A percentile compares a stretch with the other conserved stretches of the same genome.
Conservation (phyloP, 768 basidiomycete species). For the Leccinum boreale region DNA sequence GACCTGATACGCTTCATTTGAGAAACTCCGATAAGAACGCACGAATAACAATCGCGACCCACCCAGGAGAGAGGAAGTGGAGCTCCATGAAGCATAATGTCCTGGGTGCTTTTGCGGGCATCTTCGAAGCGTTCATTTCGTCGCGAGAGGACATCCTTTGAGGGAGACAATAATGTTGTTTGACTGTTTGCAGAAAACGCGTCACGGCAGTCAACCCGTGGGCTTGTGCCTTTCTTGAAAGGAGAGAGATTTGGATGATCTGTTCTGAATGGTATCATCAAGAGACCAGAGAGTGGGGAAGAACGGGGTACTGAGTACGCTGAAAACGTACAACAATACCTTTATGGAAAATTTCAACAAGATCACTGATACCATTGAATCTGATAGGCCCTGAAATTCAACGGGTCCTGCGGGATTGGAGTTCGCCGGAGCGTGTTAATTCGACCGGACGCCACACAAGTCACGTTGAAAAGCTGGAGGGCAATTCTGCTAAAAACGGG, state of each 20-base stretch:
- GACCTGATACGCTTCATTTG: constrained; percentile 10
- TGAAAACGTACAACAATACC: not conserved
- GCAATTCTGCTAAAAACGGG: constrained; percentile 2
- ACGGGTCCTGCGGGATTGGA: not conserved
- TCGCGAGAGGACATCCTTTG: not conserved
- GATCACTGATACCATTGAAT: not conserved
- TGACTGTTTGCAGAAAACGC: constrained; percentile 12
- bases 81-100: constrained; percentile 16
- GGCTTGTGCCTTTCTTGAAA: constrained; percentile 13
- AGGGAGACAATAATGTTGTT: not conserved
- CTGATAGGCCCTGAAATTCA: not conserved
- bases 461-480: too few species aligned
- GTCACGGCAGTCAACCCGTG: constrained; percentile 20
- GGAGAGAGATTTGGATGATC: constrained; percentile 14
- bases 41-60: not conserved
- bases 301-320: not conserved
- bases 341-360: constrained; percentile 3
- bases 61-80: constrained; percentile 30
- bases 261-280: constrained; percentile 14
- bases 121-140: constrained; percentile 3
- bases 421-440: not conserved
- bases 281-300: not conserved
- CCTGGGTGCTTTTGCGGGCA: constrained; percentile 8
- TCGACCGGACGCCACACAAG: not conserved
- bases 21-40: not conserved